Percentiles rank a stretch among this genome's conserved stretches.
These are phyloP conservation scores for Aspergillus sp. DNA, from an alignment of 2,329 filamentous ascomycete genomes.

Conservation along the genomic window DNA sequence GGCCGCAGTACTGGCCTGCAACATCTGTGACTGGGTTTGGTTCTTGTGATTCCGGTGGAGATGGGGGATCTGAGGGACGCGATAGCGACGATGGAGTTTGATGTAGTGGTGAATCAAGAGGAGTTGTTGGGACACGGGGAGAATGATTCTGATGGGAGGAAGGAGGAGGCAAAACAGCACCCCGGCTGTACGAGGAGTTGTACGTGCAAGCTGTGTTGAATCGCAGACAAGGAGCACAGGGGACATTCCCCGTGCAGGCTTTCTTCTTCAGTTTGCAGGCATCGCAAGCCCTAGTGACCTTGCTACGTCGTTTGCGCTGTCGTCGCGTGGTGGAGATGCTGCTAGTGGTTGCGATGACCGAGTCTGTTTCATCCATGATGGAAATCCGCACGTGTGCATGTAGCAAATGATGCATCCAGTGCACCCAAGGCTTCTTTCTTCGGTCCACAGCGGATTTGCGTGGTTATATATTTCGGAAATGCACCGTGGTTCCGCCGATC, in stretches of 20 bases:
- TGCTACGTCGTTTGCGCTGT: conserved; percentile 12
- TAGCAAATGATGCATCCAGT: too few relatives aligned
- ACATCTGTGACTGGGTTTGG: conserved; percentile 5
- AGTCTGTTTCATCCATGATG: too few relatives aligned
- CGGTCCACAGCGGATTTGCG: too few relatives aligned
- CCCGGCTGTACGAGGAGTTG: conserved; percentile 17
- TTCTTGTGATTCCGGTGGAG: background rate
- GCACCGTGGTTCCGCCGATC: too few relatives aligned
- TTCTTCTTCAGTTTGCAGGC: conserved; percentile 20
- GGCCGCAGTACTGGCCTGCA: conserved; percentile 17
- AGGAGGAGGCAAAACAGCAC: conserved; percentile 13
- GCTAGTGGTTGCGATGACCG: too few relatives aligned
- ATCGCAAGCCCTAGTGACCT: conserved; percentile 20
- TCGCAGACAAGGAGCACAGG: conserved; percentile 15
- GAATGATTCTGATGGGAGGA: conserved; percentile 2
- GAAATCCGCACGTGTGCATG: too few relatives aligned
- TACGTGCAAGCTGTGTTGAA: conserved; percentile 13
- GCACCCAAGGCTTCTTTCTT: too few relatives aligned
- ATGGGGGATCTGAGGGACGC: too few relatives aligned
- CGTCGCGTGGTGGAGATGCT: background rate
- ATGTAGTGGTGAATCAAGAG: too few relatives aligned
- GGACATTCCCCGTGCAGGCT: conserved; percentile 17
- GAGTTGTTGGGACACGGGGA: background rate
- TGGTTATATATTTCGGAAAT: too few relatives aligned
- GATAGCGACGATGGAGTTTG: too few relatives aligned